These are phyloP conservation scores for Metschnikowia dekortorum DNA, from an alignment of 805 yeast genomes.

Conservation along the genomic window DNA sequence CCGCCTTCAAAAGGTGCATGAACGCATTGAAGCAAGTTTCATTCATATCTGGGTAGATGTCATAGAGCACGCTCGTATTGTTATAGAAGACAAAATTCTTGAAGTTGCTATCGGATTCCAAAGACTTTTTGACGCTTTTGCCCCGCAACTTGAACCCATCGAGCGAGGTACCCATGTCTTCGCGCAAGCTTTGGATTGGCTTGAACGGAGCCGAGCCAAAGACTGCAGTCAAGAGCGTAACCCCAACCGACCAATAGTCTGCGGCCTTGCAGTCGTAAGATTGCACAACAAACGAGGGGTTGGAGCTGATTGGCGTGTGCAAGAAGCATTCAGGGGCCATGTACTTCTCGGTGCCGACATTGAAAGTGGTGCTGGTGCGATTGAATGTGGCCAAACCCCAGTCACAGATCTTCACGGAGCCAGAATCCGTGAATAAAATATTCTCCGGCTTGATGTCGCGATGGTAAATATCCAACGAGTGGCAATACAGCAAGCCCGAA, in stretches of 20 bases:
- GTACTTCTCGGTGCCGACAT: constrained; percentile 56
- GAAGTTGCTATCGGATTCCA: constrained; percentile 40
- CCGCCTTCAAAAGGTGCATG: constrained; percentile 35
- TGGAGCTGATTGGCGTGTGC: constrained; percentile 11
- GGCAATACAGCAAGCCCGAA: constrained; percentile 51
- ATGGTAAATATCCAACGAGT: constrained; percentile 57
- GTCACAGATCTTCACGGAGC: constrained; percentile 60
- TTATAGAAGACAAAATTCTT: constrained; percentile 35
- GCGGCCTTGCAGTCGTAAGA: constrained; percentile 41
- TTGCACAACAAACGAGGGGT: constrained; percentile 6
- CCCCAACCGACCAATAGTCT: constrained; percentile 55
- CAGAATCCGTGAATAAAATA: constrained; percentile 47
- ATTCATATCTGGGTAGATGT: constrained; percentile 46
- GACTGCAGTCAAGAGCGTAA: constrained; percentile 45
- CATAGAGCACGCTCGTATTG: constrained; percentile 41
- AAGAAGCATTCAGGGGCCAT: constrained; percentile 52
- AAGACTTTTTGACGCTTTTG: constrained; percentile 8
- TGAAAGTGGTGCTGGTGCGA: constrained; percentile 25
- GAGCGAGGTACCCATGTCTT: constrained; percentile 5
- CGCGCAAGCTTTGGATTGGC: constrained; percentile 17
- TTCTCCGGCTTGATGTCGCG: constrained; percentile 76
- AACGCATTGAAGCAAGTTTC: constrained; percentile 39
- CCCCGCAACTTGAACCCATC: constrained; percentile 8
- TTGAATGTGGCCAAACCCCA: constrained; percentile 61
- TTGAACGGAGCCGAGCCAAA: constrained; percentile 54